These are phyloP conservation scores for Neoboletus brunneissimus DNA, from an alignment of 768 basidiomycete genomes.

Conservation along the genomic window DNA sequence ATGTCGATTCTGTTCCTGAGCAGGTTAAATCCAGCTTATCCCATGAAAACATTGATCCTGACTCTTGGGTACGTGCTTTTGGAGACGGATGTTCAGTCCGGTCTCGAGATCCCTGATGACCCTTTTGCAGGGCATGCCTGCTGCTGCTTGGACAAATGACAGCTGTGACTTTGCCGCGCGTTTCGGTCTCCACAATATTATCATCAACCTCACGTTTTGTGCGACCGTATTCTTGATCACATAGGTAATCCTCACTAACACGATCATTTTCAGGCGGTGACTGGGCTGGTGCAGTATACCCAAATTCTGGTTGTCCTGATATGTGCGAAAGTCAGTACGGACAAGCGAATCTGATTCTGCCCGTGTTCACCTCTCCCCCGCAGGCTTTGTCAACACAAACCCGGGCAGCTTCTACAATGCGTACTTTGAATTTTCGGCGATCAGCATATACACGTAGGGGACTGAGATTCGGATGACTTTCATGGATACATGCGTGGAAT, in stretches of 20 bases:
- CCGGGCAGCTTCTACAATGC: conserved; percentile 65
- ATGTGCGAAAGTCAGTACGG: conserved; percentile 48
- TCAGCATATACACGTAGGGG: conserved; percentile 48
- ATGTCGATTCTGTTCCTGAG: conserved; percentile 20
- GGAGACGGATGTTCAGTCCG: not conserved
- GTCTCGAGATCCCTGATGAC: not conserved
- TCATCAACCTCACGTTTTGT: conserved; percentile 61
- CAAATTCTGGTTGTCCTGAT: conserved; percentile 49
- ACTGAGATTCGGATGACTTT: not conserved
- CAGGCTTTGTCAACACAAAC: conserved; percentile 44
- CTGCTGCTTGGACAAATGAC: conserved; percentile 34
- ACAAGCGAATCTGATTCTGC: not conserved
- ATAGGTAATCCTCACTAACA: not conserved
- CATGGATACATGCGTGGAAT: not conserved
- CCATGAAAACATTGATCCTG: conserved; percentile 19
- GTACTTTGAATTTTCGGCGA: conserved; percentile 66
- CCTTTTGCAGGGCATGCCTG: conserved; percentile 29
- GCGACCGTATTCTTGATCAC: conserved; percentile 20
- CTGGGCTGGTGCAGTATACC: conserved; percentile 53
- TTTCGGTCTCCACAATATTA: conserved; percentile 35
- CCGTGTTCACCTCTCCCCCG: not conserved
- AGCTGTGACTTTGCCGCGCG: conserved; percentile 37
- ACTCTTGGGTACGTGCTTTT: conserved; percentile 30
- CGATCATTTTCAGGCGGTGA: conserved; percentile 44
- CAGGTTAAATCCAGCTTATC: conserved; percentile 22